Conservation (phyloP, 2,329 filamentous ascomycete genomes). For the Apiospora koreana region DNA sequence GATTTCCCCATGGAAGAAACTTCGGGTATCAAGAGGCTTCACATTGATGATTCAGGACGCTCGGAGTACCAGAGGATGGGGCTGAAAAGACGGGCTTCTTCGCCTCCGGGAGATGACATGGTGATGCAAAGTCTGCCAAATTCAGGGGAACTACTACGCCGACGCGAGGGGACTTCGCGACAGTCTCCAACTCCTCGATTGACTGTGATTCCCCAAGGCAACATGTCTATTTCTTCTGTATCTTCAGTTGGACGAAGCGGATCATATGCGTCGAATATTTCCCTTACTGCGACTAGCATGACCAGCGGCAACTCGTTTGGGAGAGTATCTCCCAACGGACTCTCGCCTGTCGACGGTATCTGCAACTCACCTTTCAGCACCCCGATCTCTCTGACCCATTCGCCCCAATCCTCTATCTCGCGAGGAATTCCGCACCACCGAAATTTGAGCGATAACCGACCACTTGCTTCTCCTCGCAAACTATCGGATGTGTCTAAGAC, state of each 20-base stretch:
- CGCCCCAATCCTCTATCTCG: constrained; percentile 48
- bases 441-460: constrained; percentile 43
- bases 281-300: constrained; percentile 44
- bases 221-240: constrained; percentile 42
- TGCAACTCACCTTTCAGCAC: constrained; percentile 52
- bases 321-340: constrained; percentile 43
- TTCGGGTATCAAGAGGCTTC: constrained; percentile 40
- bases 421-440: constrained; percentile 44
- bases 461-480: constrained; percentile 51
- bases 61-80: constrained; percentile 43
- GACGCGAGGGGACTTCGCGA: constrained; percentile 50
- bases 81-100: constrained; percentile 58
- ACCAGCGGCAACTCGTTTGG: constrained; percentile 45
- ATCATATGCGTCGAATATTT: constrained; percentile 49
- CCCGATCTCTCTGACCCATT: constrained; percentile 49
- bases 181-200: constrained; percentile 55
- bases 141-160: constrained; percentile 47
- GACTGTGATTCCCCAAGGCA: constrained; percentile 44
- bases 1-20: constrained; percentile 49
- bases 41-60: constrained; percentile 46
- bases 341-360: constrained; percentile 39
- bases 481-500: constrained; percentile 51
- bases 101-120: constrained; percentile 51
- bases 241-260: constrained; percentile 46
- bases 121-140: constrained; percentile 32